Evolutionary conservation across 2,329 filamentous ascomycete species (phyloP), one percentile per base, ranked within the genome.

Genomic region (Cytospora schulzeri): DNA sequence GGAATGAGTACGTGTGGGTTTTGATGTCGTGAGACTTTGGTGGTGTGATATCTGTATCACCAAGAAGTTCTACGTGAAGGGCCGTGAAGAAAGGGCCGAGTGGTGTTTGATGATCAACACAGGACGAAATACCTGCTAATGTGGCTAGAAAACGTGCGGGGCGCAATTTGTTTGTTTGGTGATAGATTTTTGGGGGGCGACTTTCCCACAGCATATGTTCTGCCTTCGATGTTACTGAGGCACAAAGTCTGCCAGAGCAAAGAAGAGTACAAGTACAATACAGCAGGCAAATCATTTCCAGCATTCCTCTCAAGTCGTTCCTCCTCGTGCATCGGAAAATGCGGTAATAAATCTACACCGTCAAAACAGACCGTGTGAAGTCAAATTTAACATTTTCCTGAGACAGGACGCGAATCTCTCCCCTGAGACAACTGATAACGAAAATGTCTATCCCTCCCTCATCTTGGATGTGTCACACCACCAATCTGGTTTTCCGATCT

Each of bases 161-260:
- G 55, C 48, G 52, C 41, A 24, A 61, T 56, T 24, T 59, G 33
- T 14, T 35, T 60, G 8, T 41, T n/a, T 59, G 38, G 28, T 56
- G 52, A 61, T 64, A 64, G 62, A 61, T 38, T 35, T 31, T 33
- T 17, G n/a, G n/a, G n/a, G 22, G 45, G n/a, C n/a, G n/a, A 24
- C n/a, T 48, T 48, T 48, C 45, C n/a, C 45, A 48, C 41, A 48
- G 41, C 41, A 48, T 48, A 24, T 48, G 41, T 48, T 22, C 17
- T 19, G 35, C 35, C 52, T 55, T n/a, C 3, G 45, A 29, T 33
- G 22, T 33, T 48, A 31, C 35, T 41, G 26, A 15, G 19, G 19
- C 29, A 22, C 24, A 29, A 29, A 50, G 41, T 28, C 26, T 50
- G 33, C n/a, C 51, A 48, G n/a, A 48, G n/a, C 9, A 29, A 26